Evolutionary conservation across 139 green algal genomes (phyloP).

Genomic region (Chlorella sp.): DNA sequence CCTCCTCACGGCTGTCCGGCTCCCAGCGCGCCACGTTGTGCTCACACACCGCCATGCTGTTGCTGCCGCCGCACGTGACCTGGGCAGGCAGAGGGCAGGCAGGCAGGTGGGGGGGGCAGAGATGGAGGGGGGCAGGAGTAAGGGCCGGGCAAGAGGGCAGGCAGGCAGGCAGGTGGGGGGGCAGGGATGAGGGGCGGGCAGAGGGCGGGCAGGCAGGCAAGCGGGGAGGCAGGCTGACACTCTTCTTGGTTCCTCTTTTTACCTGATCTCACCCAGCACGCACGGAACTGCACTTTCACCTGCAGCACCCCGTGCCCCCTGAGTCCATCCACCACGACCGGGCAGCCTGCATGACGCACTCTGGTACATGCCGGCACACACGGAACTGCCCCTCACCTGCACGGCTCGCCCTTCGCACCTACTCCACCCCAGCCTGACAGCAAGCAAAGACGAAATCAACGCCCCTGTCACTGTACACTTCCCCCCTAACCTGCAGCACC

Average conservation of each 20-base stretch:
- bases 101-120: background rate
- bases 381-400: too few species aligned
- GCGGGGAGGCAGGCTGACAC: background rate
- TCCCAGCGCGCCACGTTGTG: conserved; percentile 59
- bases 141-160: background rate
- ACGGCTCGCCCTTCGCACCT: background rate
- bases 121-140: too few species aligned
- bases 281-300: too few species aligned
- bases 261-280: too few species aligned
- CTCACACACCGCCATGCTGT: conserved; percentile 73
- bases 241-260: too few species aligned
- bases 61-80: conserved; percentile 67
- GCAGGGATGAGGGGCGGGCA: background rate
- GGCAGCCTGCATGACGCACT: too few species aligned
- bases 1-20: conserved; percentile 41
- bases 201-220: background rate
- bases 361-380: too few species aligned
- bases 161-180: conserved; percentile 36
- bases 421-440: too few species aligned
- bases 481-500: background rate
- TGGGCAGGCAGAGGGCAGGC: conserved; percentile 21
- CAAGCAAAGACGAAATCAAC: too few species aligned
- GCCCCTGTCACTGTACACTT: too few species aligned
- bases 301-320: too few species aligned
- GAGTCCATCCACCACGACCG: too few species aligned